These are phyloP conservation scores for Borovskyia barvae DNA, from an alignment of 208 protist species.

Conservation along the genomic window DNA sequence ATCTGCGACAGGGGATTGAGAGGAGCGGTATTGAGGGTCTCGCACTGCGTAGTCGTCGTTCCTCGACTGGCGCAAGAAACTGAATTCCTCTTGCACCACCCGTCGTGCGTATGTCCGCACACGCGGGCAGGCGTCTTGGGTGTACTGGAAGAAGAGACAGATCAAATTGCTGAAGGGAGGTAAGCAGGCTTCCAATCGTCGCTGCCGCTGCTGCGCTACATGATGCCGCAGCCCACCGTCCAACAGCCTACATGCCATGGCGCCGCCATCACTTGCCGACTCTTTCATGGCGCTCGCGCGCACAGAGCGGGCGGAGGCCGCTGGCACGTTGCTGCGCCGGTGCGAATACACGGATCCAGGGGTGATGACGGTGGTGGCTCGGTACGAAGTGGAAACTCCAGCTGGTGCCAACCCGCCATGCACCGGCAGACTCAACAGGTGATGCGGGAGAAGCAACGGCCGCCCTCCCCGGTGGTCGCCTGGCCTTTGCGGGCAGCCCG, in stretches of 20 bases:
- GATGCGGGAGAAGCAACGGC: too few relatives aligned
- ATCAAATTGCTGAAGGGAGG: constrained; percentile 54
- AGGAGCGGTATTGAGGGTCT: constrained; percentile 4
- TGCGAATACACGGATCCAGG: constrained; percentile 25
- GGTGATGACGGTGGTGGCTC: constrained; percentile 6
- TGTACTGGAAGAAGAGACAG: constrained; percentile 47
- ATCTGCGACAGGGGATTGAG: not conserved
- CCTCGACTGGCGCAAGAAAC: constrained; percentile 48
- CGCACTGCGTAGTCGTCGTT: constrained; percentile 28
- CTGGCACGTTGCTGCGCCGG: constrained; percentile 18
- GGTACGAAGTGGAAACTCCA: constrained; percentile 17
- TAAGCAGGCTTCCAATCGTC: constrained; percentile 27
- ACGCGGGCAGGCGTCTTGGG: constrained; percentile 67
- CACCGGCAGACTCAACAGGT: too few relatives aligned
- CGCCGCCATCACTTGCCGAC: not conserved
- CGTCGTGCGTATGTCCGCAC: constrained; percentile 52
- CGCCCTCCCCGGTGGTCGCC: too few relatives aligned
- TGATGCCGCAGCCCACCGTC: constrained; percentile 20
- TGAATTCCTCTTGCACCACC: constrained; percentile 61
- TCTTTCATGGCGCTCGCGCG: constrained; percentile 5
- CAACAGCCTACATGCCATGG: not conserved
- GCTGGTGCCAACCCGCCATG: not conserved
- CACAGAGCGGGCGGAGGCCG: constrained; percentile 14
- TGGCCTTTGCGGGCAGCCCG: not conserved
- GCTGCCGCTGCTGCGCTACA: constrained; percentile 17